Evolutionary conservation across 371 early-diverging fungal genomes (phyloP).

Genomic region (Globomyces sp.): DNA sequence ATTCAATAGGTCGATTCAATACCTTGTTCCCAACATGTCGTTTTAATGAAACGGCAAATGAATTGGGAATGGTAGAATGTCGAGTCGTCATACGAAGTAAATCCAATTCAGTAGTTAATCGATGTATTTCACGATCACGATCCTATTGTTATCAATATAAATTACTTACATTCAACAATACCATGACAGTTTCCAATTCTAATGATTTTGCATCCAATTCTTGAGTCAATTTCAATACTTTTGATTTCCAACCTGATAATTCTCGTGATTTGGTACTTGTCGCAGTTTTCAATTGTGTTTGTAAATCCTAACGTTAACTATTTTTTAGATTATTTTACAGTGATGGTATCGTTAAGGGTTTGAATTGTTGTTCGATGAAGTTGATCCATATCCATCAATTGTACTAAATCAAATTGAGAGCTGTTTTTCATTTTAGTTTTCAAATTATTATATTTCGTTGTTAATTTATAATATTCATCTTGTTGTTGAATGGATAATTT

Average conservation of each 20-base stretch:
- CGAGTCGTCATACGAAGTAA: too few relatives aligned
- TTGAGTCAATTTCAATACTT: constrained; percentile 7
- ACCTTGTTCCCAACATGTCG: too few relatives aligned
- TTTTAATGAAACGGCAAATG: too few relatives aligned
- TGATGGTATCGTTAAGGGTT: too few relatives aligned
- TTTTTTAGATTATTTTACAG: too few relatives aligned
- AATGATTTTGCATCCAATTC: constrained; percentile 7
- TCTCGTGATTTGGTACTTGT: constrained; percentile 6
- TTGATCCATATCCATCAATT: too few relatives aligned
- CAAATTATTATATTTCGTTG: not conserved
- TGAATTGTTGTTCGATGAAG: not conserved
- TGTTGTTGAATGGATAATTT: not conserved
- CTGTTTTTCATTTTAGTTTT: constrained; percentile 8
- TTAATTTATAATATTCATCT: constrained; percentile 10
- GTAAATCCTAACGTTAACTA: not conserved
- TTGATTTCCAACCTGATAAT: not conserved
- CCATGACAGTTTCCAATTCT: not conserved
- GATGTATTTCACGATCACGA: not conserved
- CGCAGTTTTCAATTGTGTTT: not conserved
- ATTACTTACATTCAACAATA: not conserved
- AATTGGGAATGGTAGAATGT: too few relatives aligned
- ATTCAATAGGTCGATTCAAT: too few relatives aligned
- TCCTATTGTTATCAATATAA: not conserved
- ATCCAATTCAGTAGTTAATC: too few relatives aligned
- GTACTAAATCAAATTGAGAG: too few relatives aligned